Base-by-base conservation (phyloP, 2,329 filamentous ascomycete genomes). In the Claviceps monticola region DNA sequence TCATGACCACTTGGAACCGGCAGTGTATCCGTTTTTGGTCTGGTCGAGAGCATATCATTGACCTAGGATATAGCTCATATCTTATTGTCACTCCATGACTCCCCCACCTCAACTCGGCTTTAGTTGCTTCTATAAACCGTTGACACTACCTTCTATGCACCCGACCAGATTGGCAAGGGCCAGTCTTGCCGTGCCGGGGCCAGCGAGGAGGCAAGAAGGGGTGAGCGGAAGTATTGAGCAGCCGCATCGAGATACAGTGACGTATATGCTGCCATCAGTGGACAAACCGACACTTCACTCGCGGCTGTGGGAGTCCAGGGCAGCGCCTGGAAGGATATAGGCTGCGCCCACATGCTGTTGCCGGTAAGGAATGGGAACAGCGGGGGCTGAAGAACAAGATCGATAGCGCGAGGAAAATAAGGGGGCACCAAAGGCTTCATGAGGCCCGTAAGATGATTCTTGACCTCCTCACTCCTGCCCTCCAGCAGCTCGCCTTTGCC, bases 401-500 rank as follows among this genome's bases (percentile, higher is more conserved):
- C 89, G 67, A 95, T 82, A 59, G 95, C 82, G 66, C 88, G 84
- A 50, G 90, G 91, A 60, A 89, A 89, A 11, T 34, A 34, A 54
- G 88, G 83, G 49, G 86, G 90, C 55, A 94, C 80, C 57, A 97
- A 77, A 53, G 94, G 82, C 68, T 90, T 86, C 75, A 96, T 89
- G 63, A 97, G 76, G 61, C 78, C 80, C 74, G 86, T 79, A 71
- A 98, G 84, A 66, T 80, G 83, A 63, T 75, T 82, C 79, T 95
- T 95, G 69, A 96, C 91, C 60, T 96, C 89, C 60, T 95, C 89
- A 64, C 88, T 89, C 72, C 88, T 87, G 58, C 90, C 90, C 64
- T 86, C 85, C 55, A 97, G 81, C 58, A 98, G 77, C 73, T 98
- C 93, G 56, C 93, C 93, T 47, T 86, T 87, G 56, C 93, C 93